A percentile compares a stretch with the other conserved stretches of the same genome.
Conservation (phyloP, 768 basidiomycete genomes). For the Trametes sanguinea region DNA sequence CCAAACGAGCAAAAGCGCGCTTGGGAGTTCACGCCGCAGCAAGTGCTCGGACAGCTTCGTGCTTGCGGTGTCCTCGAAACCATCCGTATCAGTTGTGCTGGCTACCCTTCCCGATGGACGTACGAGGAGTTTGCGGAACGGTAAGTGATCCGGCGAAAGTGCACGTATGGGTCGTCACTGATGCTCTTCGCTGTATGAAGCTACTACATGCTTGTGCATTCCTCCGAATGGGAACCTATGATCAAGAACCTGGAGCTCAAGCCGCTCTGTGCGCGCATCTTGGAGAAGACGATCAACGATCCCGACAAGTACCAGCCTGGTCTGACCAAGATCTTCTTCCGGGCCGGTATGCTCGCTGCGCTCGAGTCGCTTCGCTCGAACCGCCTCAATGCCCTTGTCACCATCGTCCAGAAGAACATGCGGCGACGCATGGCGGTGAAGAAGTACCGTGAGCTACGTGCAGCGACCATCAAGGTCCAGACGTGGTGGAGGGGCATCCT, state of each 20-base stretch:
- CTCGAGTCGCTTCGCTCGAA: constrained; percentile 89
- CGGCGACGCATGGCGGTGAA: constrained; percentile 82
- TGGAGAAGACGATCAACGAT: constrained; percentile 86
- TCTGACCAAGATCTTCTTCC: constrained; percentile 98
- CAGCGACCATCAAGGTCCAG: constrained; percentile 82
- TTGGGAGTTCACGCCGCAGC: constrained; percentile 96
- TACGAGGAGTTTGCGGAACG: constrained; percentile 99
- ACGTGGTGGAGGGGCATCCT: constrained; percentile 92
- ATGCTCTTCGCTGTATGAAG: constrained; percentile 43
- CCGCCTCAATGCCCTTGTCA: constrained; percentile 87
- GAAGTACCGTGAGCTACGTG: constrained; percentile 69
- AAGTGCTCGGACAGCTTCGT: constrained; percentile 91
- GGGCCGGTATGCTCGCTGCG: constrained; percentile 97
- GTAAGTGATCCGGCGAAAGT: constrained; percentile 45
- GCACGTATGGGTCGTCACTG: not conserved
- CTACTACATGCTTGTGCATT: constrained; percentile 95
- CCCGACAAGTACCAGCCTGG: constrained; percentile 97
- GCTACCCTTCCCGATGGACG: constrained; percentile 97
- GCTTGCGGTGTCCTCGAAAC: constrained; percentile 99
- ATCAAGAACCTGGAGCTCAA: constrained; percentile 80
- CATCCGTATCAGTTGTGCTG: constrained; percentile 97
- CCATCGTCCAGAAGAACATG: constrained; percentile 97
- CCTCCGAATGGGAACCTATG: constrained; percentile 83
- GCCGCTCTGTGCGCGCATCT: constrained; percentile 79
- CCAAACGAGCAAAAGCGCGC: constrained; percentile 96